Evolutionary conservation across 176 grass and related monocot species (phyloP).

Genomic region (Microstegium vimineum): DNA sequence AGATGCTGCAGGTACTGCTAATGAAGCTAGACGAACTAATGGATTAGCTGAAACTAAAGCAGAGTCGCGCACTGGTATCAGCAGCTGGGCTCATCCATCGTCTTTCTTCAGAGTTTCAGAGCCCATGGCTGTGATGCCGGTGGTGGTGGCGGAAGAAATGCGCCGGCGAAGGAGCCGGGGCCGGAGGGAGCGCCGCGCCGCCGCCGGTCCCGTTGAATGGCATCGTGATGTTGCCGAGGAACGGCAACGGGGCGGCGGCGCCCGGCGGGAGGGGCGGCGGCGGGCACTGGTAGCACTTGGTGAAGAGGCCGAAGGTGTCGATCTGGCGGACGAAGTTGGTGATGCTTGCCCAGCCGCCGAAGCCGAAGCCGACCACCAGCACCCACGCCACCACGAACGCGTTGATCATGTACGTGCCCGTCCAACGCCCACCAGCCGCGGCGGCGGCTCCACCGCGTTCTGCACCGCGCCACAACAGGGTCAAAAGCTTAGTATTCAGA

Average conservation of each 20-base stretch:
- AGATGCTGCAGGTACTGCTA: neutral
- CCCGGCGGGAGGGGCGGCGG: conserved; percentile 26
- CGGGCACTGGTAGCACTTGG: conserved; percentile 98
- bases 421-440: conserved; percentile 75
- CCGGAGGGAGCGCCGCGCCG: conserved; percentile 14
- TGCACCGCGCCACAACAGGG: conserved; percentile 12
- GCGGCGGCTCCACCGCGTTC: conserved; percentile 80
- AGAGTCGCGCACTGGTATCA: neutral
- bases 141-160: conserved; percentile 32
- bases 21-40: conserved; percentile 23
- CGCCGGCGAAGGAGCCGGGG: conserved; percentile 35
- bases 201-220: conserved; percentile 17
- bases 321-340: conserved; percentile 97
- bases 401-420: conserved; percentile 77
- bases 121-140: conserved; percentile 36
- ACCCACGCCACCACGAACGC: conserved; percentile 93
- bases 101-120: conserved; percentile 22
- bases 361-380: conserved; percentile 95
- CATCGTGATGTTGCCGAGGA: conserved; percentile 29
- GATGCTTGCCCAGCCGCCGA: conserved; percentile 97
- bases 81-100: too few species aligned
- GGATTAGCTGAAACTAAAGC: conserved; percentile 14
- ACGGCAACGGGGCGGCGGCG: conserved; percentile 29
- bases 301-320: conserved; percentile 91
- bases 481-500: neutral